These are phyloP conservation scores for Globisporangium alternatum DNA, from an alignment of 352 stramenopile genomes.

Conservation along the genomic window DNA sequence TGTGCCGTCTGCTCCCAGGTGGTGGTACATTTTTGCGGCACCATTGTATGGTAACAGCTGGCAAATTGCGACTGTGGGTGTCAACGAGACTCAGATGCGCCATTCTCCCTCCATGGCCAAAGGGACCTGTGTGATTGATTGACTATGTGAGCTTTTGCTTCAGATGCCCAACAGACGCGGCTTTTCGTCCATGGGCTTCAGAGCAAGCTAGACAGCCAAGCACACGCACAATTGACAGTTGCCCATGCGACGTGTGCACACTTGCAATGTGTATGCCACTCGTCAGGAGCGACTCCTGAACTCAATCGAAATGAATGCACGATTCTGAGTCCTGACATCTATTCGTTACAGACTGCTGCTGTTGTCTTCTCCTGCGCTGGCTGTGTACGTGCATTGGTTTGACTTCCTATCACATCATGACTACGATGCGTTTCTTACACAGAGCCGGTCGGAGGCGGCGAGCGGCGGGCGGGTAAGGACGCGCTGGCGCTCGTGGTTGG, in stretches of 20 bases:
- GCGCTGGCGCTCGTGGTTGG: conserved; percentile 11
- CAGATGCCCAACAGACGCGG: no score
- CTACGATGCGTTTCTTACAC: not conserved
- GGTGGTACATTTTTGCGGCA: not conserved
- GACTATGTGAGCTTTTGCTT: no score
- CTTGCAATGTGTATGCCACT: not conserved
- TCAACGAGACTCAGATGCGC: not conserved
- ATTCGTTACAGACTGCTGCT: not conserved
- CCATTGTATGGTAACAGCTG: not conserved
- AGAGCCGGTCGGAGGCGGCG: not conserved
- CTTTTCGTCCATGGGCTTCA: no score
- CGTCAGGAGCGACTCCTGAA: not conserved
- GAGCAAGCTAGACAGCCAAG: no score
- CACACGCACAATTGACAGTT: not conserved
- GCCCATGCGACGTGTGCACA: not conserved
- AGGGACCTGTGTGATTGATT: no score
- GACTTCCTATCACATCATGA: not conserved
- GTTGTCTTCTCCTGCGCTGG: no score
- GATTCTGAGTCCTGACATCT: not conserved
- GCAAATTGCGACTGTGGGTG: not conserved
- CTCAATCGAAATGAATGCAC: not conserved
- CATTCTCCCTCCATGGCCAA: no score
- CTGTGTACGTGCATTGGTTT: not conserved
- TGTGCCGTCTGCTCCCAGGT: not conserved
- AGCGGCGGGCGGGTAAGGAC: conserved; percentile 9